A percentile compares a stretch with the other conserved stretches of the same genome.
phyloP scores from a whole-genome alignment of 2,329 filamentous ascomycete species.

The Pezicula neosporulosa region DNA sequence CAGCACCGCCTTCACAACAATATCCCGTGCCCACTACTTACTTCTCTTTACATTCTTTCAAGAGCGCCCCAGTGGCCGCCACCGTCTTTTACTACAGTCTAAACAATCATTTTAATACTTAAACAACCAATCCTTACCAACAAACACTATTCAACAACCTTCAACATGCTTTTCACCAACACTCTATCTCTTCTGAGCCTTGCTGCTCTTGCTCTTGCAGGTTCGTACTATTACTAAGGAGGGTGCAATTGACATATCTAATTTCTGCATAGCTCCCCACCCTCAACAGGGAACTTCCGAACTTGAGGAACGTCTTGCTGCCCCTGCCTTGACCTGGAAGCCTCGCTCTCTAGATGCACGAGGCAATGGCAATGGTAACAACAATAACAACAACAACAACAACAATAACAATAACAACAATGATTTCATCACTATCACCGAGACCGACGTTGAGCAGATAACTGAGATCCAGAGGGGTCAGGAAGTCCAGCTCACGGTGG shows the following conservation, averaged over 20 bases:
- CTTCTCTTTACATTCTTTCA: conserved; percentile 24
- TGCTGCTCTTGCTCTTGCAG: conserved; percentile 16
- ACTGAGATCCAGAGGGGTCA: conserved; percentile 3
- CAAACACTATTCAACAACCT: not conserved
- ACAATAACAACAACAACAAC: conserved; percentile 7
- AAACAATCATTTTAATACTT: conserved; percentile 16
- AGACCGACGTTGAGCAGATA: conserved; percentile 10
- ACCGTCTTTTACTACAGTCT: conserved; percentile 10
- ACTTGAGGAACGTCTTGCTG: conserved; percentile 10
- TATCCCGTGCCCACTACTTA: conserved; percentile 9
- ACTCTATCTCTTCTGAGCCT: conserved; percentile 19
- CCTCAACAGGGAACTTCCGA: conserved; percentile 14
- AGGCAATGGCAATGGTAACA: conserved; percentile 3
- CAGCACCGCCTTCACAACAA: conserved; percentile 18
- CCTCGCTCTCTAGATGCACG: conserved; percentile 7
- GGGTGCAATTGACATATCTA: conserved; percentile 1
- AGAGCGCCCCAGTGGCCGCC: conserved; percentile 28
- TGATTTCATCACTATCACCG: conserved; percentile 14
- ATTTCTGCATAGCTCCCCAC: conserved; percentile 16
- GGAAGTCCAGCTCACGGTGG: conserved; percentile 15
- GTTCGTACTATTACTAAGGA: conserved; percentile 12
- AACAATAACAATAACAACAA: conserved; percentile 8
- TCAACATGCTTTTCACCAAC: conserved; percentile 22
- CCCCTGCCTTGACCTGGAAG: conserved; percentile 17
- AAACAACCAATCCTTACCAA: conserved; percentile 3